These are phyloP conservation scores for Penicillium concentricum DNA, from an alignment of 2,329 filamentous ascomycete species.

Conservation along the genomic window DNA sequence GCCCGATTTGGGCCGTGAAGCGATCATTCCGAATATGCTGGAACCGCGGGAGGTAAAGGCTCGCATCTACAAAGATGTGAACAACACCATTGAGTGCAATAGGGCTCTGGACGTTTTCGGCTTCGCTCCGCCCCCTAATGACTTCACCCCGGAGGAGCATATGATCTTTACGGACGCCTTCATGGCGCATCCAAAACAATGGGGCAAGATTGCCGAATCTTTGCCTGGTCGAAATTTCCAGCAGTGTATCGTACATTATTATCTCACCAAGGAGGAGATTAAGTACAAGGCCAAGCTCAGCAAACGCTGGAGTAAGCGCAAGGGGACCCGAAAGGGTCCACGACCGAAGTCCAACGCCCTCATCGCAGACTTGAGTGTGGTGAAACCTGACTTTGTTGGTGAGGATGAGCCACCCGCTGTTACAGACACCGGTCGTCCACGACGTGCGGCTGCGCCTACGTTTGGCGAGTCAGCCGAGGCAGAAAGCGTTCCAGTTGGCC, in stretches of 20 bases:
- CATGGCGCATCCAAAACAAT: constrained; percentile 51
- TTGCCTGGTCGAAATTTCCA: constrained; percentile 48
- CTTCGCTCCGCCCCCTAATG: constrained; percentile 47
- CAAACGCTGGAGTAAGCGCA: constrained; percentile 46
- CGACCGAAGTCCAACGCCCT: constrained; percentile 50
- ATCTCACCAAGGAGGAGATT: constrained; percentile 50
- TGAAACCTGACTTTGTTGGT: constrained; percentile 45
- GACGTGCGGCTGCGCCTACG: constrained; percentile 50
- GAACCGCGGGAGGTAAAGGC: constrained; percentile 40
- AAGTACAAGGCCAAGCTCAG: constrained; percentile 52
- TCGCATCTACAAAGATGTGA: constrained; percentile 48
- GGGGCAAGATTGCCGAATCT: constrained; percentile 51
- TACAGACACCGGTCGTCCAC: constrained; percentile 51
- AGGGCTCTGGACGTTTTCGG: constrained; percentile 45
- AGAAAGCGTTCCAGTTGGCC: constrained; percentile 30
- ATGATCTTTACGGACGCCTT: constrained; percentile 48
- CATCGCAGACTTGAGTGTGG: constrained; percentile 47
- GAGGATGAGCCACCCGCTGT: constrained; percentile 47
- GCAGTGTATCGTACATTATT: constrained; percentile 53
- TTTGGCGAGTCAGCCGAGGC: constrained; percentile 45
- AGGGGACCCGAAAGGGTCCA: constrained; percentile 34
- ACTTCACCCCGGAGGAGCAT: constrained; percentile 50
- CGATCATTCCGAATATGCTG: constrained; percentile 50
- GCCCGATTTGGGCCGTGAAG: constrained; percentile 47
- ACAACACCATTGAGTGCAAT: constrained; percentile 41